A percentile compares a stretch with the other conserved stretches of the same genome.
These are phyloP conservation scores for Pilaira anomala DNA, from an alignment of 192 early-diverging fungal species.

Conservation along the genomic window DNA sequence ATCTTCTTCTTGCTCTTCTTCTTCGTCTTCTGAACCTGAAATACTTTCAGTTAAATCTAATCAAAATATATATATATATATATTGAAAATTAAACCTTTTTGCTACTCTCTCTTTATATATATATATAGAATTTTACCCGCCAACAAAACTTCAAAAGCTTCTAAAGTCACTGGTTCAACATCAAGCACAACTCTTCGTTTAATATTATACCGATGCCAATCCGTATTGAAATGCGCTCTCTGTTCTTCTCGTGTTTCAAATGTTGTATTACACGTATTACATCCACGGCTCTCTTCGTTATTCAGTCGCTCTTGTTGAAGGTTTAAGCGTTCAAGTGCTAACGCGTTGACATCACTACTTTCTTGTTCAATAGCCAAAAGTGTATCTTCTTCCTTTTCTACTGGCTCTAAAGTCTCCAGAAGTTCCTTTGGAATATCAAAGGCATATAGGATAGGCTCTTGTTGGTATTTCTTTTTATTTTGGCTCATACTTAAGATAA, in stretches of 20 bases:
- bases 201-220: conserved; percentile 60
- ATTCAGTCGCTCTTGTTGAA: conserved; percentile 17
- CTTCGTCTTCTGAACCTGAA: conserved; percentile 46
- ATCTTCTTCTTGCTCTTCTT: conserved; percentile 22
- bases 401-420: not conserved
- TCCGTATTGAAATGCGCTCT: conserved; percentile 48
- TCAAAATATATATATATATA: not conserved
- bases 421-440: conserved; percentile 13
- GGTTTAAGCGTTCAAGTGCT: conserved; percentile 15
- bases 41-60: conserved; percentile 44
- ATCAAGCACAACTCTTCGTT: conserved; percentile 38
- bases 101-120: not conserved
- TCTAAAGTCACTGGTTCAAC: conserved; percentile 40
- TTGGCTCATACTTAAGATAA: too few relatives aligned
- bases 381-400: not conserved
- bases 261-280: conserved; percentile 40
- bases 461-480: not conserved
- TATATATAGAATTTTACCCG: conserved; percentile 32
- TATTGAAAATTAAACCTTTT: too few relatives aligned
- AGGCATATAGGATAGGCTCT: not conserved
- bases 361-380: not conserved
- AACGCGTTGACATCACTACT: not conserved
- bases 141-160: conserved; percentile 50
- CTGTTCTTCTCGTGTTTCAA: conserved; percentile 38
- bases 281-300: conserved; percentile 30